phyloP scores from a whole-genome alignment of 2,329 filamentous ascomycete genomes.

The Talaromyces sp. region DNA sequence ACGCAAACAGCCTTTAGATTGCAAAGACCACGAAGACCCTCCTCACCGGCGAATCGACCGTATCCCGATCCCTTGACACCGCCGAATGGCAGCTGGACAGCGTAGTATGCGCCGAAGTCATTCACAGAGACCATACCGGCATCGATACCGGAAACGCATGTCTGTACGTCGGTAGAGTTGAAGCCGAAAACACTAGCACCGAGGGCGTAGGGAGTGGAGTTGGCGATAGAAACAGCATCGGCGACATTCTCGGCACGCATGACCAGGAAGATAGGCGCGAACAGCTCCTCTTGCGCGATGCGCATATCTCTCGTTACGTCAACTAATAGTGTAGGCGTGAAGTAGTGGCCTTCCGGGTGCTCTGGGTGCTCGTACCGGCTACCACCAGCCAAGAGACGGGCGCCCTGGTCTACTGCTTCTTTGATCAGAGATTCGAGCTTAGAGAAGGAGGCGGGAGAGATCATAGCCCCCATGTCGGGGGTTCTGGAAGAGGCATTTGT shows the following conservation, averaged over 20 bases:
- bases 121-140: conserved; percentile 94
- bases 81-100: conserved; percentile 91
- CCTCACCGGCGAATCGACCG: conserved; percentile 87
- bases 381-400: conserved; percentile 79
- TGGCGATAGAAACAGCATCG: conserved; percentile 76
- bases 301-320: conserved; percentile 84
- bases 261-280: conserved; percentile 85
- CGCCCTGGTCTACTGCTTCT: conserved; percentile 77
- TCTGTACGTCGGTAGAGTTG: conserved; percentile 62
- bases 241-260: conserved; percentile 71
- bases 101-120: conserved; percentile 92
- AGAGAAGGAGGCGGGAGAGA: conserved; percentile 75
- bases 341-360: conserved; percentile 83
- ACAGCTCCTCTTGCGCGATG: conserved; percentile 89
- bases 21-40: conserved; percentile 81
- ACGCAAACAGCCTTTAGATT: conserved; percentile 85
- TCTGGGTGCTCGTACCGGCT: conserved; percentile 70
- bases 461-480: conserved; percentile 82
- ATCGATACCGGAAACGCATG: conserved; percentile 69
- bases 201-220: conserved; percentile 81
- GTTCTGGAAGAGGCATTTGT: conserved; percentile 28
- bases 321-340: conserved; percentile 84
- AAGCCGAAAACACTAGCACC: conserved; percentile 86
- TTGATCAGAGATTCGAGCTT: conserved; percentile 75
- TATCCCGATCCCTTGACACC: conserved; percentile 89